phyloP scores from a whole-genome alignment of 768 basidiomycete genomes.

The Terana coerulea region DNA sequence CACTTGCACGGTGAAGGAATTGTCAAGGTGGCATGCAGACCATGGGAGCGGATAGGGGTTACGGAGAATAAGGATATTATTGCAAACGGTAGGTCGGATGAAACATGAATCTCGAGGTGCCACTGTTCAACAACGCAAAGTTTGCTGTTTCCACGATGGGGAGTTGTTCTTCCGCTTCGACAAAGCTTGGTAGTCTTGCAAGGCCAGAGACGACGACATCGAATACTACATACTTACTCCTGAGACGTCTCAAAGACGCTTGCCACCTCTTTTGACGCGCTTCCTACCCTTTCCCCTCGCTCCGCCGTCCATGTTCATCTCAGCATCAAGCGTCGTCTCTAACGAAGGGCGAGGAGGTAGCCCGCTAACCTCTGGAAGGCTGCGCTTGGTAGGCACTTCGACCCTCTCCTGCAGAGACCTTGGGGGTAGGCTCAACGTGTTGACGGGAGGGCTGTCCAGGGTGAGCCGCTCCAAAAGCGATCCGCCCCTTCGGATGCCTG shows the following conservation, averaged over 20 bases:
- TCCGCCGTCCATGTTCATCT: neutral
- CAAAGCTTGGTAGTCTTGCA: neutral
- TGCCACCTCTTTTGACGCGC: neutral
- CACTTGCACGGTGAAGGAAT: too few relatives aligned
- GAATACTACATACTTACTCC: conserved; percentile 1
- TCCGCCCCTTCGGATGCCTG: conserved; percentile 21
- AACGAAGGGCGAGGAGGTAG: conserved; percentile 6
- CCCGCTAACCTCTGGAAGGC: conserved; percentile 19
- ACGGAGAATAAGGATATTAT: neutral
- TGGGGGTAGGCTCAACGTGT: conserved; percentile 10
- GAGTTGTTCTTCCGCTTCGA: neutral
- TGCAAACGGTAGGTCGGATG: neutral
- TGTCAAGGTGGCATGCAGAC: too few relatives aligned
- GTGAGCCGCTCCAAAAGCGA: conserved; percentile 38
- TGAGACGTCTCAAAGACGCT: too few relatives aligned
- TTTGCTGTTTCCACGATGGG: neutral
- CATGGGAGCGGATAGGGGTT: neutral
- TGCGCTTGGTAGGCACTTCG: conserved; percentile 24
- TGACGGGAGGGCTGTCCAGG: conserved; percentile 19
- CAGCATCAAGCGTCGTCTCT: conserved; percentile 1
- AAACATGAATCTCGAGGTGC: neutral
- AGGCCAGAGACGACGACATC: neutral
- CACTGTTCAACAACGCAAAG: neutral
- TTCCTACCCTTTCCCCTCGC: conserved; percentile 4
- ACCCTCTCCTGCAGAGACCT: conserved; percentile 35